A percentile compares a stretch with the other conserved stretches of the same genome.
Evolutionary conservation across 1,284 basidiomycete species (phyloP).

Genomic region (Apiotrichum laibachii): DNA sequence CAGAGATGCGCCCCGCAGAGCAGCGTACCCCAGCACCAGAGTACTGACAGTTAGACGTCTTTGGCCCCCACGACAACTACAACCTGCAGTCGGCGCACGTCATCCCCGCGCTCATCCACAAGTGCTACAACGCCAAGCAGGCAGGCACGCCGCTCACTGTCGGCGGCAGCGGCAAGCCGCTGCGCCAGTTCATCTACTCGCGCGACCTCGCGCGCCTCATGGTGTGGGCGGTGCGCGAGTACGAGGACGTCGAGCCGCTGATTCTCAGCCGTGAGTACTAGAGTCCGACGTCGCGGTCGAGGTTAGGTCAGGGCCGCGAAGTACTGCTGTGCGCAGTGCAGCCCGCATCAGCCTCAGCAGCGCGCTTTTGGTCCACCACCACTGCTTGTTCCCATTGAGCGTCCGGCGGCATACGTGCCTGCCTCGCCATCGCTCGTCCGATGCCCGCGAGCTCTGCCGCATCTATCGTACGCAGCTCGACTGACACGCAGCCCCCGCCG

Average conservation of each 20-base stretch:
- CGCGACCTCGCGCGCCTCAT: constrained; percentile 85
- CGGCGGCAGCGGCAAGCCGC: constrained; percentile 77
- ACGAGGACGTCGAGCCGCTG: constrained; percentile 81
- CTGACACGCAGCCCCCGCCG: constrained; percentile 54
- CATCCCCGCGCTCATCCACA: constrained; percentile 84
- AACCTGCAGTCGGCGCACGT: constrained; percentile 85
- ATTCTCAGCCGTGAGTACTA: constrained; percentile 69
- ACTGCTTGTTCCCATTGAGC: no score
- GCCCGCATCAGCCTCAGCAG: no score
- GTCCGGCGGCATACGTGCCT: no score
- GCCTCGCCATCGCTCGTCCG: no score
- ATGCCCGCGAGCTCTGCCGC: no score
- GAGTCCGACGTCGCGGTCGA: not conserved
- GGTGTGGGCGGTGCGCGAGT: constrained; percentile 85
- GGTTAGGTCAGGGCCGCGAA: no score
- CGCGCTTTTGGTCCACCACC: no score
- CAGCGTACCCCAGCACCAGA: no score
- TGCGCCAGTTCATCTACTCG: constrained; percentile 93
- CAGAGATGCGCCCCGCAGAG: no score
- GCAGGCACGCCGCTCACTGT: constrained; percentile 77
- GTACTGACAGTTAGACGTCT: constrained; percentile 57
- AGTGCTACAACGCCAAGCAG: constrained; percentile 81
- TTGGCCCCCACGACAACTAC: constrained; percentile 62
- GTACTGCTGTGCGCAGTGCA: no score
- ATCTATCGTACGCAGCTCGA: no score